phyloP scores from a whole-genome alignment of 2,329 filamentous ascomycete genomes.

The Penicillium sp. region DNA sequence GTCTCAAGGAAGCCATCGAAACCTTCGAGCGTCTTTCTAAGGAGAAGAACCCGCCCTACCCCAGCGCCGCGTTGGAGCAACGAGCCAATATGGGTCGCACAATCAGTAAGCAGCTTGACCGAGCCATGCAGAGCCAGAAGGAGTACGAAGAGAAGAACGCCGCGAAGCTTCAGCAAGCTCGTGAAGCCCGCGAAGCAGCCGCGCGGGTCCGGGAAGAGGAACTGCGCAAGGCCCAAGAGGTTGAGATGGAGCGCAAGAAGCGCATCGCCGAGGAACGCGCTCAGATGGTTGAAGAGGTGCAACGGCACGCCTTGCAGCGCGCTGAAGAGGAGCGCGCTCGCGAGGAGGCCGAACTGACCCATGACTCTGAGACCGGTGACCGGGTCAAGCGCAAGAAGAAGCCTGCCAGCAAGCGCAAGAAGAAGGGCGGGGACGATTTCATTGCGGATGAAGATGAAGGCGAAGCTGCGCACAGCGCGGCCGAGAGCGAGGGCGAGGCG shows the following conservation, averaged over 20 bases:
- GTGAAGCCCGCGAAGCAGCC: conserved; percentile 76
- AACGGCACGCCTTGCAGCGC: conserved; percentile 67
- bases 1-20: conserved; percentile 82
- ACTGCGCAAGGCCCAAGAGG: conserved; percentile 63
- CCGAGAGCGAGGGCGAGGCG: conserved; percentile 36
- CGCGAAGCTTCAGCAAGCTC: conserved; percentile 76
- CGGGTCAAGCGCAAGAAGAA: conserved; percentile 73
- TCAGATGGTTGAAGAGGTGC: conserved; percentile 72
- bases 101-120: conserved; percentile 84
- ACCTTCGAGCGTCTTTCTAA: conserved; percentile 59
- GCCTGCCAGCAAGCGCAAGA: conserved; percentile 54
- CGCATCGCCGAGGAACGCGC: conserved; percentile 85
- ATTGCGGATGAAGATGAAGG: conserved; percentile 46
- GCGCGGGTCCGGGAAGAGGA: conserved; percentile 74
- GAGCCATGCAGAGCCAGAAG: conserved; percentile 76
- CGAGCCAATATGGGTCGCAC: conserved; percentile 98
- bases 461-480: conserved; percentile 28
- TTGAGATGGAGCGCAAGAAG: conserved; percentile 69
- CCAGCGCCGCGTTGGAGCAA: conserved; percentile 84
- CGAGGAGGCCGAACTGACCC: conserved; percentile 75
- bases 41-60: conserved; percentile 73
- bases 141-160: conserved; percentile 94
- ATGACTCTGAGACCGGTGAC: conserved; percentile 77
- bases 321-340: conserved; percentile 66
- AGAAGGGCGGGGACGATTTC: conserved; percentile 49